Evolutionary conservation across 2,329 filamentous ascomycete species (phyloP), one percentile per base, ranked within the genome.

Genomic region (Fusarium euwallaceae): DNA sequence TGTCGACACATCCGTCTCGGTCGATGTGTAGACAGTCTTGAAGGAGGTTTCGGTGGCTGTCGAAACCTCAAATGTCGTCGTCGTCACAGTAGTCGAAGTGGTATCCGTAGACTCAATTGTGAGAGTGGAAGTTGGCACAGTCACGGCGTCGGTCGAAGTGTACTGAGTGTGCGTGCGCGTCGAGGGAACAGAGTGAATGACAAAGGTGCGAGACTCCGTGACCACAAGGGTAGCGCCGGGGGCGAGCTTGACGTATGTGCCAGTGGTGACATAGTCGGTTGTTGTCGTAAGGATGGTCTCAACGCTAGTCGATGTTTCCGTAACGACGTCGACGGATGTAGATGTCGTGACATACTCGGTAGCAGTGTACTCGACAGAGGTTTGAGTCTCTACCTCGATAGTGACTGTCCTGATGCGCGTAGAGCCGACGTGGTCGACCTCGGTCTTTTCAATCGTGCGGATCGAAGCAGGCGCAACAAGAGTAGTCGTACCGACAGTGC

Each of bases 221-320:
- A 72, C 56, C 11, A 61, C 22, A 10, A 65, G n/a, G 3, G 66
- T 66, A 17, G 66, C 61, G 10, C 59, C 55, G 0, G 67, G 69
- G 3, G 64, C 53, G 16, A 55, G 20, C 20, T 29, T 45, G 51
- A 67, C 48, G n/a, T 29, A 51, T 12, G 63, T 72, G 4, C 63
- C 62, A 1, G 62, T 70, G 5, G 66, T 62, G 4, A 71, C 27
- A 4, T 60, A 61, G 29, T 62, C 37, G 1, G 67, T 72, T 7
- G 67, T 64, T 1, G 70, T 72, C 4, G 56, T 60, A 24, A 41
- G 55, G 5, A 67, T 61, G 6, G 37, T 67, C 4, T 72, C 66
- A 3, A 71, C 37, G 14, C 34, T 70, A 17, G 63, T 64, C 9
- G 39, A 14, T 1, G 67, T 70, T 4, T 61, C 36, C 5, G 64